Evolutionary conservation across 116 monocot species (phyloP), one percentile per base, ranked within the genome.

Genomic region (Zostera marina): DNA sequence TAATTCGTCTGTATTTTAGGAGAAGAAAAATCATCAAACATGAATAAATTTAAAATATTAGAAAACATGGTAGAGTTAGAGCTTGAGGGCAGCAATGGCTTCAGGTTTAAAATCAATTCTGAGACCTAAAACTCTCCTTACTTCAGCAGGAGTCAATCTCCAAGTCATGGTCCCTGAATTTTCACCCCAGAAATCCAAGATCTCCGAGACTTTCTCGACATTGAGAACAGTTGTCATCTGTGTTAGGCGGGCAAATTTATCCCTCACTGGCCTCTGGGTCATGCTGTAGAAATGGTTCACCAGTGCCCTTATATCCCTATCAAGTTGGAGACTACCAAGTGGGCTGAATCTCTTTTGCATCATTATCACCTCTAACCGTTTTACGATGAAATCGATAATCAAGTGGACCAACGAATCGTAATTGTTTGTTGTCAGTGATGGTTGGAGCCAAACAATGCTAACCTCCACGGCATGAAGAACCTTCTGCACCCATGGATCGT

Each of bases 161-260:
- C 92, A 92, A 24, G 92, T 92, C 78, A 92, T 73, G n/a, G 87
- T 87, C 2, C 87, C 92, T 7, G 92, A 78, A 61, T 92, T 92
- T 63, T 92, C 87, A 3, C 92, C 92, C 92, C 87, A 92, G 76
- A 92, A 87, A 60, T 87, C 92, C 54, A 87, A 48, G 11, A 92
- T 92, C 72, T 92, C 92, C 1, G 92, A 81, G 5, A 87, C 92
- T 68, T 76, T 81, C 62, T 93, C 92, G 11, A 93, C 79, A 62
- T 87, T 87, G 0, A 93, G 64, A 63, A 87, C 79, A 10, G 87
- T 93, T 0, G 87, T 68, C 65, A 93, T 87, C 68, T 93, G 92
- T 5, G 92, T 84, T 13, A 87, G 87, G 0, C 92, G 68, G 8
- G 87, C 87, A 58, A 93, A 87, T 47, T 87, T 93, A 63, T 93